Evolutionary conservation across 2,329 filamentous ascomycete species (phyloP).

Genomic region (Xylariaceae sp.): DNA sequence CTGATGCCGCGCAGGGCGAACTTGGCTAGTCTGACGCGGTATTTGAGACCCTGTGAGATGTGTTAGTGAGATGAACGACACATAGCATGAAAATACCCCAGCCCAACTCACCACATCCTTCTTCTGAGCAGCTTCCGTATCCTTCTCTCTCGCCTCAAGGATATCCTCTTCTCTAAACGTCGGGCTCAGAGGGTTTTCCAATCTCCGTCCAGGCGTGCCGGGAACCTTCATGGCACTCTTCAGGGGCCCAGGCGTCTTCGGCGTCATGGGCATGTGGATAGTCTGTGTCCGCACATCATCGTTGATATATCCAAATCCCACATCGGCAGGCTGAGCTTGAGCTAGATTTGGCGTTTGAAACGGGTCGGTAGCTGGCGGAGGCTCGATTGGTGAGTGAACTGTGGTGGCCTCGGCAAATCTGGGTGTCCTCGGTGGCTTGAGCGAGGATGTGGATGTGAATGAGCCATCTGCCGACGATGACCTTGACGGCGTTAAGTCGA

Average conservation of each 20-base stretch:
- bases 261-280: conserved; percentile 60
- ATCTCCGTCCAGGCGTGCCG: conserved; percentile 67
- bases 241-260: conserved; percentile 60
- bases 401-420: conserved; percentile 78
- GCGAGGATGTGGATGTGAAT: conserved; percentile 48
- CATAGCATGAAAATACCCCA: too few species aligned
- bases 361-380: conserved; percentile 45
- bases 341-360: conserved; percentile 46
- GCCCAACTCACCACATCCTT: conserved; percentile 70
- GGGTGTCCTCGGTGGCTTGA: conserved; percentile 66
- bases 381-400: conserved; percentile 71
- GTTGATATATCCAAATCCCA: conserved; percentile 88
- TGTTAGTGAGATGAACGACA: conserved; percentile 32
- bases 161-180: conserved; percentile 85
- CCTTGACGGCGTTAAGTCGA: conserved; percentile 48
- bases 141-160: conserved; percentile 75
- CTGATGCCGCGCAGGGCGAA: conserved; percentile 91
- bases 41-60: conserved; percentile 73
- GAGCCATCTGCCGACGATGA: conserved; percentile 46
- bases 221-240: conserved; percentile 89
- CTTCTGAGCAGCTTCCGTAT: conserved; percentile 80
- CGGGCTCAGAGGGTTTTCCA: conserved; percentile 78
- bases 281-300: conserved; percentile 49
- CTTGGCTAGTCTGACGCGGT: conserved; percentile 86
- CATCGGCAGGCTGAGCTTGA: conserved; percentile 71